A percentile compares a stretch with the other conserved stretches of the same genome.
Conservation (phyloP, 345 rosid species). For the Microcos paniculata region DNA sequence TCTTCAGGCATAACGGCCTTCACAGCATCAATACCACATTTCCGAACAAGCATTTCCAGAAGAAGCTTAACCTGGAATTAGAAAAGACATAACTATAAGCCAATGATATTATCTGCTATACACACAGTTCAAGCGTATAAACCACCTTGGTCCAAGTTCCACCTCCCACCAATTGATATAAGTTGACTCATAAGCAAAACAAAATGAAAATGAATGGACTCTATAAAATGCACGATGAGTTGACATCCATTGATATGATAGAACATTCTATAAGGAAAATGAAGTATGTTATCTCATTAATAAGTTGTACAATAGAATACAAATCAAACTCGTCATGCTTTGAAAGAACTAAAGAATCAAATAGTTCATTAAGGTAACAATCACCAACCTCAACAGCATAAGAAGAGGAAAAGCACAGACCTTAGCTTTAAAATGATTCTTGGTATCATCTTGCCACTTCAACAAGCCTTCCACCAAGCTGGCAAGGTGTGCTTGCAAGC, state of each 20-base stretch:
- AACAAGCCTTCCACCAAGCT: conserved; percentile 84
- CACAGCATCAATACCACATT: conserved; percentile 92
- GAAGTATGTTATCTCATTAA: neutral
- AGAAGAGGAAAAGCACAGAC: conserved; percentile 33
- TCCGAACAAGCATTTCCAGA: conserved; percentile 90
- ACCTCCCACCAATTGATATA: neutral
- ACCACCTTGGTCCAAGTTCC: neutral
- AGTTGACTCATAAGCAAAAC: neutral
- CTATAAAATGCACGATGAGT: neutral
- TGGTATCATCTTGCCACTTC: conserved; percentile 80
- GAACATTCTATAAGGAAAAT: neutral
- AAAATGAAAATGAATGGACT: neutral
- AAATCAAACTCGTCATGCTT: neutral
- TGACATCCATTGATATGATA: neutral
- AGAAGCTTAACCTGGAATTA: conserved; percentile 73
- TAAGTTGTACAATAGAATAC: neutral
- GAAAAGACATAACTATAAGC: neutral
- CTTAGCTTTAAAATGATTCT: conserved; percentile 89
- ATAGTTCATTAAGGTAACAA: neutral
- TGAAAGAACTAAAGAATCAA: neutral
- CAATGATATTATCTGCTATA: neutral
- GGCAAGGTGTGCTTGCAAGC: conserved; percentile 65
- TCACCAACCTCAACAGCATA: neutral
- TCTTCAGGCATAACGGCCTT: conserved; percentile 97
- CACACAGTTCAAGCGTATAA: neutral